phyloP scores from a whole-genome alignment of 441 rosid genomes.

The Pelargonium myrrhifolium region DNA sequence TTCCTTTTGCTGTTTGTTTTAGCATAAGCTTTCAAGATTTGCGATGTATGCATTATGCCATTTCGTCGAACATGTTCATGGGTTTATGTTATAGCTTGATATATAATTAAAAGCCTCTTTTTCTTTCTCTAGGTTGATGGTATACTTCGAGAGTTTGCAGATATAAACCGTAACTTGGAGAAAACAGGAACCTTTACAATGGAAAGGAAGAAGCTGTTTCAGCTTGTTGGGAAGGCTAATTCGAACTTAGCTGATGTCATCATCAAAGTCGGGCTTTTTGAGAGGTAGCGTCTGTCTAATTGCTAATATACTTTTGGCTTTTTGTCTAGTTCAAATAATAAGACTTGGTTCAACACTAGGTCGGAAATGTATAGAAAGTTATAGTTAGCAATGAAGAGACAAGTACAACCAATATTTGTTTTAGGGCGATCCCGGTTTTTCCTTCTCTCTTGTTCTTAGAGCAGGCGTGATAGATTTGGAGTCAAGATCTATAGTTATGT shows the following conservation, averaged over 20 bases:
- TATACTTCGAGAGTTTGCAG: constrained; percentile 91
- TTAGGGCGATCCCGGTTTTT: no score
- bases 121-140: constrained; percentile 57
- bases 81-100: not conserved
- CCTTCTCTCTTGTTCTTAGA: no score
- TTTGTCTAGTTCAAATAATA: not conserved
- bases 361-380: no score
- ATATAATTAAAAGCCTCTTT: not conserved
- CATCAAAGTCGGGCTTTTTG: constrained; percentile 93
- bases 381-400: no score
- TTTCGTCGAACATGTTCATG: not conserved
- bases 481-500: no score
- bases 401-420: no score
- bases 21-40: no score
- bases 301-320: not conserved
- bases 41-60: no score
- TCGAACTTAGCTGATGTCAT: constrained; percentile 88
- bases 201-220: constrained; percentile 82
- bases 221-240: constrained; percentile 94
- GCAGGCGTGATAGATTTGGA: no score
- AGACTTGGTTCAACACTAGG: no score
- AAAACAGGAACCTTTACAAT: constrained; percentile 85
- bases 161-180: constrained; percentile 79
- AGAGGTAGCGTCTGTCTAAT: constrained; percentile 41
- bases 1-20: not conserved